Evolutionary conservation across 805 yeast genomes (phyloP), one percentile per base, ranked within the genome.

Genomic region (Nakazawaea populi): DNA sequence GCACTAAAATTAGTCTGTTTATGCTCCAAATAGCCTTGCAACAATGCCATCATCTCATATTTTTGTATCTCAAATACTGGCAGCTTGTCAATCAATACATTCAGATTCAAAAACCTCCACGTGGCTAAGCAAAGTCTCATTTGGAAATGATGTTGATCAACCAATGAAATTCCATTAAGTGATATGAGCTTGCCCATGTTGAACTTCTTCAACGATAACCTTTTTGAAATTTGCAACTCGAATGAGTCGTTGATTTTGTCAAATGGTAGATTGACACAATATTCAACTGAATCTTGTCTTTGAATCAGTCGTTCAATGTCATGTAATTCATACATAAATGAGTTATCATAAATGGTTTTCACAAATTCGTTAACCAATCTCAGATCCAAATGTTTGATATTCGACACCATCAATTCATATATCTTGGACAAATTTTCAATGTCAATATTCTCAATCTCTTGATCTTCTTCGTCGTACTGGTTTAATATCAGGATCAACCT

Each of bases 251-350:
- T 42, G 27, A 44, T 8, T 10, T 32, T n/a, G 35, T 36, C 32
- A 10, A 32, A 8, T 49, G 57, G 46, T 42, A 58, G 44, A 18
- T 53, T 55, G 6, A 38, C 30, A 37, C 35, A 44, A 34, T 44
- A 18, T 27, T 35, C 47, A 31, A 30, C 18, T 7, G 44, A 24
- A 14, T 49, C 34, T 10, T 30, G 34, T 3, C 10, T 28, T n/a
- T 11, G 4, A 6, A 47, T 47, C 41, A 28, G 7, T n/a, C 1
- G 67, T 57, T 79, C 95, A 14, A 76, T 63, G 45, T 76, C 86
- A 63, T 75, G 87, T 36, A 71, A 71, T 51, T 74, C 79, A 69
- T 78, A 86, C 30, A 79, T 65, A 55, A 74, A 86, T 0, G 92
- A 85, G 27, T 78, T 70, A 1, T 67, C 61, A 78, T 87, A 85